phyloP scores from a whole-genome alignment of 176 grass and related monocot genomes.

The Eragrostis curvula region DNA sequence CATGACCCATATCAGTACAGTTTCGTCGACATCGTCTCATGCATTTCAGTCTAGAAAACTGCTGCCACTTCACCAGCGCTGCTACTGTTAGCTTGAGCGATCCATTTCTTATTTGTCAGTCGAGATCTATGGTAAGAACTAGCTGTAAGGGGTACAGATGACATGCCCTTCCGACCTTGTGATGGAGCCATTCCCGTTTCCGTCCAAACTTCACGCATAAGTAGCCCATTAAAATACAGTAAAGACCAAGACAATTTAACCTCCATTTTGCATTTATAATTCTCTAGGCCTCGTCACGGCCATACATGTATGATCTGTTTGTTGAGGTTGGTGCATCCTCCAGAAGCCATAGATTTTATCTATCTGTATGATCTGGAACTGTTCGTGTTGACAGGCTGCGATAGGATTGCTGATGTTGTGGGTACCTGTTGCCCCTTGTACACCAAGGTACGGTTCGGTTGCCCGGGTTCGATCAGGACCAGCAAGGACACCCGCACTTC shows the following conservation, averaged over 20 bases:
- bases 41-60: neutral
- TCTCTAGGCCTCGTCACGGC: neutral
- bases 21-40: neutral
- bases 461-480: conserved; percentile 45
- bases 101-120: neutral
- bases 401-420: conserved; percentile 10
- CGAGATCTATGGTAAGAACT: neutral
- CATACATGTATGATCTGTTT: conserved; percentile 6
- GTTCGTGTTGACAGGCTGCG: neutral
- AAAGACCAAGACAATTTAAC: neutral
- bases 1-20: neutral
- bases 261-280: neutral
- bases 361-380: neutral
- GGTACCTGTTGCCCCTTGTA: conserved; percentile 25
- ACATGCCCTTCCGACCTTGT: conserved; percentile 24
- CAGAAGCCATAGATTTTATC: neutral
- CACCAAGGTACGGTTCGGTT: conserved; percentile 39
- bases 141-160: conserved; percentile 17
- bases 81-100: neutral
- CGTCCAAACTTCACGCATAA: conserved; percentile 35
- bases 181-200: conserved; percentile 28
- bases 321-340: conserved; percentile 39
- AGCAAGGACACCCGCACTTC: conserved; percentile 28
- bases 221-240: conserved; percentile 2
- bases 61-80: neutral